These are phyloP conservation scores for Neurospora crassa DNA, from an alignment of 2,329 filamentous ascomycete species.

Conservation along the genomic window DNA sequence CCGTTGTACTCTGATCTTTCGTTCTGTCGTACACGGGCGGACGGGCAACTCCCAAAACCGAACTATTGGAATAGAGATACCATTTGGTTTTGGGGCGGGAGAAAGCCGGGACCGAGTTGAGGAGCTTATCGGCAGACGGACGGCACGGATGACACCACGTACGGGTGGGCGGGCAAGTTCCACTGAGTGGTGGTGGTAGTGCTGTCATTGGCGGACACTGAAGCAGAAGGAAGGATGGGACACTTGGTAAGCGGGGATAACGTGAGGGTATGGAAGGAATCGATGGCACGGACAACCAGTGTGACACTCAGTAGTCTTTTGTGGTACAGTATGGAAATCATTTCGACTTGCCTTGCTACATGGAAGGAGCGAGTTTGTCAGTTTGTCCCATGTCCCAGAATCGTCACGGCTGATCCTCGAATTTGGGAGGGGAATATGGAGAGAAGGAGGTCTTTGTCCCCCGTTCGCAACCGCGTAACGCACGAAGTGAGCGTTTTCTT, in stretches of 20 bases:
- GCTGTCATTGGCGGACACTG: neutral
- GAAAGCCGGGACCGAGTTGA: neutral
- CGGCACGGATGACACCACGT: neutral
- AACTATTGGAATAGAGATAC: neutral
- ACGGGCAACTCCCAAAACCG: neutral
- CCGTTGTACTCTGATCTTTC: neutral
- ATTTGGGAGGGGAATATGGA: neutral
- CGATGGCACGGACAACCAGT: neutral
- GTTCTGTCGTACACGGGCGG: neutral
- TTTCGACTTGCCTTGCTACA: neutral
- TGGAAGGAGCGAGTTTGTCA: neutral
- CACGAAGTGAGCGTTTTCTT: neutral
- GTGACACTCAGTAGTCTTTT: neutral
- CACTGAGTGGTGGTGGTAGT: neutral
- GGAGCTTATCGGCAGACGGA: neutral
- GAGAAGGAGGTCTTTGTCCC: neutral
- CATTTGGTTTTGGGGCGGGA: neutral
- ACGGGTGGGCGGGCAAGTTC: neutral
- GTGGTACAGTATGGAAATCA: neutral
- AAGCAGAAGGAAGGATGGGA: neutral
- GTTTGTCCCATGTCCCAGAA: neutral
- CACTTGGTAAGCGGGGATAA: neutral
- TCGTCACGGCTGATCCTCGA: neutral
- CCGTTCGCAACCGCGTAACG: neutral
- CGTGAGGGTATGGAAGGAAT: neutral